phyloP scores from a whole-genome alignment of 2,329 filamentous ascomycete species.

The Diaporthe sp. region DNA sequence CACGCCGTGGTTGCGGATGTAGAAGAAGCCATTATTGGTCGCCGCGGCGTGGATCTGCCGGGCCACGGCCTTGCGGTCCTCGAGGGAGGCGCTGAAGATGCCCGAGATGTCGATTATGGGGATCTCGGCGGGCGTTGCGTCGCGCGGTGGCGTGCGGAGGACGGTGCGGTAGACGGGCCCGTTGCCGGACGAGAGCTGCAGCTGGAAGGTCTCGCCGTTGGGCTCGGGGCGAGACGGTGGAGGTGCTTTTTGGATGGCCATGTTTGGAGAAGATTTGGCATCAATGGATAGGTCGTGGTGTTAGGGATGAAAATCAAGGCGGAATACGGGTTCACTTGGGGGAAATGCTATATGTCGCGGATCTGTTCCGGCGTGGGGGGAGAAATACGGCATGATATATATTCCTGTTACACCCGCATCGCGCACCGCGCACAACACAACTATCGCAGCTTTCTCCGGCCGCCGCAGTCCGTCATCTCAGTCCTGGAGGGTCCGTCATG shows the following conservation, averaged over 20 bases:
- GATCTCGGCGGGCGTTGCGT: slow-evolving; percentile 59
- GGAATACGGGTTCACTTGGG: not conserved
- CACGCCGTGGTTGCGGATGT: slow-evolving; percentile 66
- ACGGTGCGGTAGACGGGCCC: slow-evolving; percentile 55
- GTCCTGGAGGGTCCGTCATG: not conserved
- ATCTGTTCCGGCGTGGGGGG: not conserved
- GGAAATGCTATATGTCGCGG: not conserved
- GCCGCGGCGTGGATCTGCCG: slow-evolving; percentile 55
- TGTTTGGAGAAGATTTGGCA: not conserved
- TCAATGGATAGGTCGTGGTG: not conserved
- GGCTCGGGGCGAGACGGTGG: not conserved
- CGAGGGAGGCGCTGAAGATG: slow-evolving; percentile 50
- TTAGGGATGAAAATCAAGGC: not conserved
- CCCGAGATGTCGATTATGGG: slow-evolving; percentile 66
- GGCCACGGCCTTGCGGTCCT: slow-evolving; percentile 42
- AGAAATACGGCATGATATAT: slow-evolving; percentile 14
- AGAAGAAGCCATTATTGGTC: slow-evolving; percentile 68
- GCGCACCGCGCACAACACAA: not conserved
- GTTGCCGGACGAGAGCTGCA: slow-evolving; percentile 54
- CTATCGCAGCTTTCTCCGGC: not conserved
- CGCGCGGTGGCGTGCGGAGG: slow-evolving; percentile 53
- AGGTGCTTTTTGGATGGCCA: slow-evolving; percentile 4
- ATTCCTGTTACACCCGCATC: slow-evolving; percentile 18
- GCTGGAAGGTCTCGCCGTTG: slow-evolving; percentile 45
- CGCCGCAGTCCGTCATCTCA: not conserved